Base-by-base conservation (phyloP, 805 yeast species). In the Starmerella sp. region DNA sequence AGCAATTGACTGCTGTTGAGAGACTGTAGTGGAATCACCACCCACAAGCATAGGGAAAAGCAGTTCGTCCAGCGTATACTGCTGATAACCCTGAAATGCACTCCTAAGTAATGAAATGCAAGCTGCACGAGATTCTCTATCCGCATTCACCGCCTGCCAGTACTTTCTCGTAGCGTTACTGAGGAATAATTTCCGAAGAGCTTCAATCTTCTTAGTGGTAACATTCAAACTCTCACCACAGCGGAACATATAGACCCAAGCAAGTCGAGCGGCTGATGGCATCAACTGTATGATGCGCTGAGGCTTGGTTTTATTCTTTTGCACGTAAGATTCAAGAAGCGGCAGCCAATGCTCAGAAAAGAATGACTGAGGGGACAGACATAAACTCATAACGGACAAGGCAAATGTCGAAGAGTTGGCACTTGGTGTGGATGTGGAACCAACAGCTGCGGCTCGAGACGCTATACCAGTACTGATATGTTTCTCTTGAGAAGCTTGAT, bases 211-310 rank as follows among this genome's bases (percentile, higher is more conserved):
- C 63, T 89, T 83, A 3, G 90, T 81, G 0, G 95, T 89, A 56
- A 86, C 83, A 66, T 91, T 93, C 62, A 91, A 71, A 0, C 97
- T 84, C 61, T 95, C 98, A 0, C 95, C 79, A 60, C 89, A 81
- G 58, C 97, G 74, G 68, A 83, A 87, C 29, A 89, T 71, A 65
- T 86, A 93, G 0, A 90, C 95, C 98, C 98, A 93, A 0, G 86
- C 69, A 35, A 95, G 72, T 55, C 96, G 72, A 0, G 95, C 77
- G 4, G 84, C 70, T 54, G 90, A 82, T 0, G 80, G 79, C 14
- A 86, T 76, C 44, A 81, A 76, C 3, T 78, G 78, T 0, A 79
- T 74, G 61, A 83, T 39, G 15, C 48, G 51, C 43, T 54, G 43
- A 8, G 58, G 76, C 47, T 86, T 86, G 4, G 87, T 83, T 63